Conservation (phyloP, 495 filamentous ascomycete genomes). For the Penicillium daleae region DNA sequence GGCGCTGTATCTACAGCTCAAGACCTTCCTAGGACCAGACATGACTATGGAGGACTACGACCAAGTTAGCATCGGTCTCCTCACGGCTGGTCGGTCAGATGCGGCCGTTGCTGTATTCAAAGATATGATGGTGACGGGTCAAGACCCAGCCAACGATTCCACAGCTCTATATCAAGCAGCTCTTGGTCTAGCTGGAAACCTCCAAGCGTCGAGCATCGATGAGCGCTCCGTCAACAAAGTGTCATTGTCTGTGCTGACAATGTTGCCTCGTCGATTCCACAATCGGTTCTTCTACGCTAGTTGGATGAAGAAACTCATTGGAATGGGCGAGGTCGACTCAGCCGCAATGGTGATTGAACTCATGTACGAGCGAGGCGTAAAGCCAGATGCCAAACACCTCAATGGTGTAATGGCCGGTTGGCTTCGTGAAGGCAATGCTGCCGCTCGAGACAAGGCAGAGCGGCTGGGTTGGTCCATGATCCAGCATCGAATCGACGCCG, state of each 20-base stretch:
- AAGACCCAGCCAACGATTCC: constrained; percentile 53
- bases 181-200: constrained; percentile 45
- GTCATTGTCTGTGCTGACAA: constrained; percentile 52
- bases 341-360: constrained; percentile 68
- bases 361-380: constrained; percentile 67
- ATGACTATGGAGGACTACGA: constrained; percentile 81
- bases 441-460: constrained; percentile 64
- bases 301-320: constrained; percentile 81
- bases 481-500: constrained; percentile 61
- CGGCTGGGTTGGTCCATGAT: constrained; percentile 79
- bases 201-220: constrained; percentile 52
- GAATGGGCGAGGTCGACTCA: constrained; percentile 68
- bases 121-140: constrained; percentile 78
- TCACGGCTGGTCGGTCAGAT: constrained; percentile 61
- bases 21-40: constrained; percentile 56
- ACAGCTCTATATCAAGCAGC: constrained; percentile 52
- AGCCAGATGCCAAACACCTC: constrained; percentile 67
- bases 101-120: constrained; percentile 74
- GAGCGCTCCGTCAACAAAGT: constrained; percentile 54
- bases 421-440: constrained; percentile 61
- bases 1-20: constrained; percentile 66
- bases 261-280: constrained; percentile 63
- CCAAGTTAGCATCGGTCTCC: constrained; percentile 62
- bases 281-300: constrained; percentile 82
- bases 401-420: constrained; percentile 79